Evolutionary conservation across 106 monocot genomes (phyloP).

Genomic region (Phalaenopsis aphrodite): DNA sequence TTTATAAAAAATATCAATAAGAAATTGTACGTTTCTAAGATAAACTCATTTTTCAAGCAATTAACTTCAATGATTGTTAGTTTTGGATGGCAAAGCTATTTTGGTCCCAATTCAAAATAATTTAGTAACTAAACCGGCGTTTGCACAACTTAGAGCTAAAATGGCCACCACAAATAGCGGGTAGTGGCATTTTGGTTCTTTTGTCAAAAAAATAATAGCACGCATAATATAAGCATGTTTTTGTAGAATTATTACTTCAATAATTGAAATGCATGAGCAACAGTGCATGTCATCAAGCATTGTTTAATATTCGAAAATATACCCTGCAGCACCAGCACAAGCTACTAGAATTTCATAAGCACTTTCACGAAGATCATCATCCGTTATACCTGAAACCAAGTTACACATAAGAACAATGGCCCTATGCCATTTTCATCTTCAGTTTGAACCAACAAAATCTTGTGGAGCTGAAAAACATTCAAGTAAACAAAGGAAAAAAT

Average conservation of each 20-base stretch:
- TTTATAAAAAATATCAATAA: no score
- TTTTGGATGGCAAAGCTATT: no score
- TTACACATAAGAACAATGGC: constrained; percentile 1
- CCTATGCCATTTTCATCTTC: not conserved
- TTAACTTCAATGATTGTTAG: no score
- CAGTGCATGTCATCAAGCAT: not conserved
- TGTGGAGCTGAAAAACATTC: not conserved
- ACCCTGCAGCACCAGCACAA: constrained; percentile 90
- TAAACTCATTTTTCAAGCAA: no score
- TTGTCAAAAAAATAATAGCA: not conserved
- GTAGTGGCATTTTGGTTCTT: no score
- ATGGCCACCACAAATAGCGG: no score
- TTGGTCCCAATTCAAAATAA: no score
- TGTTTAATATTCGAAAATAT: constrained; percentile 18
- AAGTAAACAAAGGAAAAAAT: not conserved
- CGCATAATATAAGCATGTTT: not conserved
- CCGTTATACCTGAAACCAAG: constrained; percentile 62
- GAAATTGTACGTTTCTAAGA: no score
- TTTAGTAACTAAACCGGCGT: no score
- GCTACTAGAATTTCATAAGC: constrained; percentile 95
- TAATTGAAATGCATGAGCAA: not conserved
- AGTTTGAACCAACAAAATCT: not conserved
- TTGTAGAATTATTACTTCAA: not conserved
- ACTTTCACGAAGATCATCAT: constrained; percentile 97
- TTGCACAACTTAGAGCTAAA: no score